Percentiles rank a stretch among this genome's conserved stretches.
Conservation (phyloP, 257 asterid genomes). For the Capsicum rhomboideum region DNA sequence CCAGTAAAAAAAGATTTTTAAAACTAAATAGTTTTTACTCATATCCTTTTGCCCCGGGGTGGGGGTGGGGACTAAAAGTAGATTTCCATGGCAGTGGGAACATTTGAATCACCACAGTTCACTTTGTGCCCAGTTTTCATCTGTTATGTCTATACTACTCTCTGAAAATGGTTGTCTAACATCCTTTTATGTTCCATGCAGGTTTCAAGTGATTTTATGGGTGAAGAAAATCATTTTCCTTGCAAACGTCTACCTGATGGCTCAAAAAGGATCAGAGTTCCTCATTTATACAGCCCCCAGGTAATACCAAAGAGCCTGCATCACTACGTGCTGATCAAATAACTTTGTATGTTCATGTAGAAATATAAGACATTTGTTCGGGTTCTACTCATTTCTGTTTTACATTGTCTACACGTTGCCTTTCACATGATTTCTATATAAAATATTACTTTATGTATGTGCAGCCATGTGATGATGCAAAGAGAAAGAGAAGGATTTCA, state of each 20-base stretch:
- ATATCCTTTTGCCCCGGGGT: not conserved
- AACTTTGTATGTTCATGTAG: not conserved
- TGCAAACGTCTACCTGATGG: conserved; percentile 89
- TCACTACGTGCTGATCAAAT: not conserved
- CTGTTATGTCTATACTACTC: not conserved
- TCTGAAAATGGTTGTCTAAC: not conserved
- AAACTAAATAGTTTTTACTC: not conserved
- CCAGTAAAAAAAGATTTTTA: not conserved
- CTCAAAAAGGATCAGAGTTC: conserved; percentile 76
- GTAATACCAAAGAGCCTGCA: conserved; percentile 19
- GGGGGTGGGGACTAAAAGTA: not conserved
- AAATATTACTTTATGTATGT: not conserved
- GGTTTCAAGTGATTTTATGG: conserved; percentile 35
- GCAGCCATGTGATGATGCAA: conserved; percentile 46
- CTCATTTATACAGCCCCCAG: conserved; percentile 52
- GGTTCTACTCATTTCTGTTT: not conserved
- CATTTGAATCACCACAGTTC: not conserved
- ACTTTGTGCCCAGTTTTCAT: not conserved
- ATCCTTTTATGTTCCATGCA: conserved; percentile 13
- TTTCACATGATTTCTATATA: not conserved
- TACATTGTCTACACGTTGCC: not conserved
- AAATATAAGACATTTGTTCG: not conserved
- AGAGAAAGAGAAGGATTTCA: conserved; percentile 31
- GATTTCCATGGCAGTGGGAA: not conserved
- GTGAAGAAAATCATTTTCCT: conserved; percentile 30